A percentile compares a stretch with the other conserved stretches of the same genome.
Evolutionary conservation across 106 monocot species (phyloP).

Genomic region (Apostasia shenzhenica): DNA sequence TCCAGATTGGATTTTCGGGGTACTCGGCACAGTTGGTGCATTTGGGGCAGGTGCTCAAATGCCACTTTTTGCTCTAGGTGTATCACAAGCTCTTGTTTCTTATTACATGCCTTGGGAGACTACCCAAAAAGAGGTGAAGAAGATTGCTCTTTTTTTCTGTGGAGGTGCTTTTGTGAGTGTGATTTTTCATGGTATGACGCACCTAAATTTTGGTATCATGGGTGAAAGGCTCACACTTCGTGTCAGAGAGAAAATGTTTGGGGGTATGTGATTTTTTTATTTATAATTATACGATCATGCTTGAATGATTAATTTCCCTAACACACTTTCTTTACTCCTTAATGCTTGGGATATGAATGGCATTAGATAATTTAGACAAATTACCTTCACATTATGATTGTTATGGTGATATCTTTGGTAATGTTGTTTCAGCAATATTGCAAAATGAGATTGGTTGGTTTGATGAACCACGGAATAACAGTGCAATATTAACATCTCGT

Average conservation of each 20-base stretch:
- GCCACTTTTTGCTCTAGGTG: conserved; percentile 94
- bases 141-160: conserved; percentile 72
- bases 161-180: conserved; percentile 72
- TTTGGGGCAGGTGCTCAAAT: conserved; percentile 79
- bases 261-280: conserved; percentile 31
- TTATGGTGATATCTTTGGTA: not conserved
- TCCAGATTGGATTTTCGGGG: conserved; percentile 77
- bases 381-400: not conserved
- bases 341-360: not conserved
- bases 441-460: conserved; percentile 92
- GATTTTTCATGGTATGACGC: conserved; percentile 59
- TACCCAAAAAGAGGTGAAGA: conserved; percentile 75
- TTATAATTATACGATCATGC: not conserved
- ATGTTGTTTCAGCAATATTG: conserved; percentile 55
- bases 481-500: conserved; percentile 71
- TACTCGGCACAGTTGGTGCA: conserved; percentile 67
- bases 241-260: conserved; percentile 78
- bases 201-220: conserved; percentile 95
- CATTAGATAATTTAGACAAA: not conserved
- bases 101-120: conserved; percentile 96
- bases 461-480: conserved; percentile 58
- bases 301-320: not conserved
- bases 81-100: conserved; percentile 91
- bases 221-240: conserved; percentile 93
- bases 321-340: not conserved